Evolutionary conservation across 225 moss, liverwort and hornwort species (phyloP), one percentile per base, ranked within the genome.

Genomic region (Antitrichia curtipendula): DNA sequence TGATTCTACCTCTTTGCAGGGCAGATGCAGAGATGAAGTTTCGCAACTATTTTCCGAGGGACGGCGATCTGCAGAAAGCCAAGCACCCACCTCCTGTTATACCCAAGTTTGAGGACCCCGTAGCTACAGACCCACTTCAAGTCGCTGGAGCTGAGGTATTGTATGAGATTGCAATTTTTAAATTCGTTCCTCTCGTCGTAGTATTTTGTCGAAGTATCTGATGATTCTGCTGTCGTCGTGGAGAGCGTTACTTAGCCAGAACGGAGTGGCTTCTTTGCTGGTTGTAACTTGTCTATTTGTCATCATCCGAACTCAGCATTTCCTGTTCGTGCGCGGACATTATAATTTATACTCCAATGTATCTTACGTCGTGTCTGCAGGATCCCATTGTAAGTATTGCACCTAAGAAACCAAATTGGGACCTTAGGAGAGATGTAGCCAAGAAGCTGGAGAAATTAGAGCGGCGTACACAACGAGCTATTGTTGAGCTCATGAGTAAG

Each of bases 331-430:
- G 71, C 47, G 64, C 62, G 38, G 75, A 64, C 21, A 53, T 50
- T 82, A 36, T 25, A 71, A 23, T 32, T 80, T 69, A 64, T 72
- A 17, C 71, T 74, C 19, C 29, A 16, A 25, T 77, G 36, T 72
- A 20, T 82, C 38, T 75, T 68, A 16, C 47, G 11, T 78, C 88
- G 50, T 87, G 36, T 89, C 58, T 84, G 69, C 92, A 97, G 96
- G 99, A 99, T 84, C 96, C 96, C n/a, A 92, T 99, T 16, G 92
- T 99, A 41, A 99, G 96, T 86, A 99, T 99, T 84, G 99, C 99
- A 82, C 99, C 99, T 69, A 99, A 97, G 93, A 99, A 99, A 95
- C 95, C 97, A 84, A 99, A 99, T 87, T 99, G 97, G 97, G 97
- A 99, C 86, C 86, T 99, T 22, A 95, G 99, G 69, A 94, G 99